Conservation (phyloP, 805 yeast species). For the Nakazawaea siamensis region DNA sequence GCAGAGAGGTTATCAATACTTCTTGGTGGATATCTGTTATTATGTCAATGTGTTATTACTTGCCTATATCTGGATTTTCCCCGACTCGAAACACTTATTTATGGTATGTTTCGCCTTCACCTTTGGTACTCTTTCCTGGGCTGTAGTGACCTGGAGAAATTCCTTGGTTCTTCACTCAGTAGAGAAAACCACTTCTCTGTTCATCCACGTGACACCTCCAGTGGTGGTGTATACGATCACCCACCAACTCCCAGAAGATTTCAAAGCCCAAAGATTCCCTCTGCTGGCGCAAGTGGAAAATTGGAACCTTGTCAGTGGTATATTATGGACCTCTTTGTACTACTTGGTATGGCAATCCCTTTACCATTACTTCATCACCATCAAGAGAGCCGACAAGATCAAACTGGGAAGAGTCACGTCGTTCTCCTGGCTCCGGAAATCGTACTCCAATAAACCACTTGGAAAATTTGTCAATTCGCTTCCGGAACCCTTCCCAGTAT, state of each 20-base stretch:
- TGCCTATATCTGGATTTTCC: slow-evolving; percentile 75
- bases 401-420: slow-evolving; percentile 82
- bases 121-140: slow-evolving; percentile 86
- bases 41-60: slow-evolving; percentile 71
- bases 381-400: slow-evolving; percentile 70
- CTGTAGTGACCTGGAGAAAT: slow-evolving; percentile 93
- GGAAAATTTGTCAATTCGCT: slow-evolving; percentile 76
- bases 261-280: slow-evolving; percentile 55
- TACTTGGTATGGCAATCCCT: slow-evolving; percentile 85
- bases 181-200: slow-evolving; percentile 86
- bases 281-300: slow-evolving; percentile 64
- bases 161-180: slow-evolving; percentile 86
- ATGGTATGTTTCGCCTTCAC: slow-evolving; percentile 80
- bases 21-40: slow-evolving; percentile 88
- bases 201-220: slow-evolving; percentile 89
- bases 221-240: slow-evolving; percentile 78
- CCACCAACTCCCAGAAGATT: slow-evolving; percentile 56
- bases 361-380: slow-evolving; percentile 89
- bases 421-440: slow-evolving; percentile 72
- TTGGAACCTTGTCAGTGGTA: slow-evolving; percentile 67
- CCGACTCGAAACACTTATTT: slow-evolving; percentile 63
- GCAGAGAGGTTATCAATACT: slow-evolving; percentile 74
- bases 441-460: slow-evolving; percentile 53
- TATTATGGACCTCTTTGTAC: slow-evolving; percentile 70
- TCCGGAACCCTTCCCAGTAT: slow-evolving; percentile 80